These are phyloP conservation scores for Brassica juncea DNA, from an alignment of 345 rosid species.

Conservation along the genomic window DNA sequence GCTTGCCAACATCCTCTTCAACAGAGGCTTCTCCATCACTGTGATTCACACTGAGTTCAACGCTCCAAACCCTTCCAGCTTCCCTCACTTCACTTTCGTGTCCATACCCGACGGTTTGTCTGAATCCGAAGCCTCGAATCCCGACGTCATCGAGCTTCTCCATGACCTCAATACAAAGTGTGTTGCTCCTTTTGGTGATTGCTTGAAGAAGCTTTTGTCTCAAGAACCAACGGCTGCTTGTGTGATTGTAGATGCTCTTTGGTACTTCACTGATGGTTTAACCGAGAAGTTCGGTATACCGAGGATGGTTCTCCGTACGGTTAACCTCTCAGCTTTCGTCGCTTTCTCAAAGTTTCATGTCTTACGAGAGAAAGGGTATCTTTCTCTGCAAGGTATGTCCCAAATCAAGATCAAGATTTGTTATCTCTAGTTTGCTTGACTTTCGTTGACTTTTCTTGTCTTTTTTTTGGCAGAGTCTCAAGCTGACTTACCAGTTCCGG, in stretches of 20 bases:
- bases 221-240: slow-evolving; percentile 45
- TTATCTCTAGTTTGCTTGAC: not conserved
- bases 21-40: slow-evolving; percentile 56
- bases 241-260: slow-evolving; percentile 52
- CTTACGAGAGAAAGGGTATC: slow-evolving; percentile 40
- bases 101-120: slow-evolving; percentile 53
- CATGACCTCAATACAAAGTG: slow-evolving; percentile 45
- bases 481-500: slow-evolving; percentile 41
- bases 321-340: slow-evolving; percentile 38
- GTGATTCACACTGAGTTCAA: slow-evolving; percentile 55
- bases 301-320: slow-evolving; percentile 54
- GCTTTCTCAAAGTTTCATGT: slow-evolving; percentile 30
- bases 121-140: slow-evolving; percentile 8
- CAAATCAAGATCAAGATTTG: not conserved
- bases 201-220: slow-evolving; percentile 45
- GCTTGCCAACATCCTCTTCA: slow-evolving; percentile 51
- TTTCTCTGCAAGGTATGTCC: slow-evolving; percentile 40
- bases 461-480: slow-evolving; percentile 38
- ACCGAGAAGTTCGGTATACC: slow-evolving; percentile 49
- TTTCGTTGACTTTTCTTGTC: slow-evolving; percentile 18
- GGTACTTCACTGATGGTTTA: slow-evolving; percentile 48
- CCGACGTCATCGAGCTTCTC: slow-evolving; percentile 31
- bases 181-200: slow-evolving; percentile 44
- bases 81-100: slow-evolving; percentile 57
- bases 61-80: slow-evolving; percentile 48